phyloP scores from a whole-genome alignment of 2,329 filamentous ascomycete genomes.

The Claviceps spartinae region DNA sequence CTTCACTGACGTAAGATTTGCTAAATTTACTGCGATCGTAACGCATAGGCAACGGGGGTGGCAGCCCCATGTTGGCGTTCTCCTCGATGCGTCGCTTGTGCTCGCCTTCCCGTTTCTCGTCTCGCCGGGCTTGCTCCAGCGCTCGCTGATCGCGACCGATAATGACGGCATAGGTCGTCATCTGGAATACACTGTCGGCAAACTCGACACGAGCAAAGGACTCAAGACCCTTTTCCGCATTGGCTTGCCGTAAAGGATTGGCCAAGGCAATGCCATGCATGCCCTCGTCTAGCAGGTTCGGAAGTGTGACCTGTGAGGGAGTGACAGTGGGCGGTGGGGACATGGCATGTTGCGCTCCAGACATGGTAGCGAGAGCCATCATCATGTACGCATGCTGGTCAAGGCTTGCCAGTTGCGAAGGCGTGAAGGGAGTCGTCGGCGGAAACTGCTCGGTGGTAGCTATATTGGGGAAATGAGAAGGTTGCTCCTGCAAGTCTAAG shows the following conservation, averaged over 20 bases:
- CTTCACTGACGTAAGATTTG: conserved; percentile 55
- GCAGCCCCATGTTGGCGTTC: conserved; percentile 33
- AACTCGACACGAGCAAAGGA: conserved; percentile 54
- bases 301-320: conserved; percentile 31
- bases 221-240: conserved; percentile 31
- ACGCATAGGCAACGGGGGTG: conserved; percentile 35
- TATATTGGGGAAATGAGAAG: conserved; percentile 3
- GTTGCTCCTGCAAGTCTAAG: not conserved
- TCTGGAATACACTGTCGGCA: conserved; percentile 62
- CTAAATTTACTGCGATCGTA: conserved; percentile 41
- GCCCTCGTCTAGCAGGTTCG: conserved; percentile 21
- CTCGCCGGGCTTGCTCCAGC: conserved; percentile 37
- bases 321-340: conserved; percentile 31
- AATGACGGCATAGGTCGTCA: conserved; percentile 61
- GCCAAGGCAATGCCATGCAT: conserved; percentile 16
- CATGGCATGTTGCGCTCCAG: conserved; percentile 22
- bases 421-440: conserved; percentile 21
- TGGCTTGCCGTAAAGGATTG: conserved; percentile 21
- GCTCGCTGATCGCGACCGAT: conserved; percentile 58
- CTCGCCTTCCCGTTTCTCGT: conserved; percentile 34
- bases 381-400: conserved; percentile 30
- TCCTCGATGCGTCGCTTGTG: conserved; percentile 32
- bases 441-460: conserved; percentile 14
- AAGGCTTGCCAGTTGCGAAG: conserved; percentile 18
- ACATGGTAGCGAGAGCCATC: conserved; percentile 30